Evolutionary conservation across 257 asterid species (phyloP), one percentile per base, ranked within the genome.

Genomic region (Oldenlandia corymbosa): DNA sequence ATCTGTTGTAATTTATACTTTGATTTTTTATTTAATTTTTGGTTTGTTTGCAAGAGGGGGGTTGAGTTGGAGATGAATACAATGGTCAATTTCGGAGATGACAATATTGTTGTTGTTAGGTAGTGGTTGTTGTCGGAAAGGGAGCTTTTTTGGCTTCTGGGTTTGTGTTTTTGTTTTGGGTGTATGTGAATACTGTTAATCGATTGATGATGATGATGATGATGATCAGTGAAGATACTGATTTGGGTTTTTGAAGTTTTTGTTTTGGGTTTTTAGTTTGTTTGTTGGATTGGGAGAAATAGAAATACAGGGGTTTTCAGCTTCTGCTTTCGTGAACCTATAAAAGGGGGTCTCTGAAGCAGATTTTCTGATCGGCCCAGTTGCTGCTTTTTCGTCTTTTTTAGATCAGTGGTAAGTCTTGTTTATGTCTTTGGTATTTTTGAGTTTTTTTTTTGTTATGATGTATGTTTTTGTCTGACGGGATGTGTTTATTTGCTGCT

Each of bases 91-190:
- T 62, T 62, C 48, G 64, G 64, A 64, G 64, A 63, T 47, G 65
- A 63, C 62, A 34, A 41, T 24, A 17, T 5, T 60, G 0, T 28
- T 24, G 11, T 5, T 60, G 0, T 28, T 45, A 45, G 54, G 24
- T 57, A 60, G 53, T 10, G 13, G 47, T 23, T 18, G 23, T 54
- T 54, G 60, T 54, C 60, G 60, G 32, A 20, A 18, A 43, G 42
- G 74, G 45, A 61, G 74, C 64, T 23, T 42, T n/a, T n/a, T 21
- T 43, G n/a, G 58, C 64, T 54, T 53, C 64, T 52, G 32, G 10
- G 27, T 45, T 8, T 57, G n/a, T 30, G 0, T 28, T 30, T 18
- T 54, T 28, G 17, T 12, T 20, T 16, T 27, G n/a, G 31, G 21
- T 42, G 10, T 32, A 21, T 26, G 14, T 28, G 36, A 1, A 16